Conservation (phyloP, 768 basidiomycete genomes). For the Amyloporia xantha region DNA sequence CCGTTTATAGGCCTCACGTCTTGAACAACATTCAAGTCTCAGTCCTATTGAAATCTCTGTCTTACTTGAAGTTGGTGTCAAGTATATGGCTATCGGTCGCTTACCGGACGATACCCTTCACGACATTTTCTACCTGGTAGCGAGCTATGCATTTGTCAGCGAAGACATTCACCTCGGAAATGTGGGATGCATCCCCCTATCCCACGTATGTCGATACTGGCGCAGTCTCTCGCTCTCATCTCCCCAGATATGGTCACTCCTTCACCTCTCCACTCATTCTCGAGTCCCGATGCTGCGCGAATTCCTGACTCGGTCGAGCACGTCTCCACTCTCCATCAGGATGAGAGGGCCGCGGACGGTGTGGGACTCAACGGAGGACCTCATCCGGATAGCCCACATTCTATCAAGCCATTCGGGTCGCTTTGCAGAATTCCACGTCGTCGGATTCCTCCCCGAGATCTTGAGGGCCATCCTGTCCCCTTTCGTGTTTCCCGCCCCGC, state of each 20-base stretch:
- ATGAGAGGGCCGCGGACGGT: background rate
- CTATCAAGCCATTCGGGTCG: background rate
- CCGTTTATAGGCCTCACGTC: too few species aligned
- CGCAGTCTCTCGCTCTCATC: background rate
- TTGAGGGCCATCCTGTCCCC: background rate
- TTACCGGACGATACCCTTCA: slow-evolving; percentile 1
- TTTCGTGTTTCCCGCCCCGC: background rate
- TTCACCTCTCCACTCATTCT: background rate
- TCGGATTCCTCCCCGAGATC: background rate
- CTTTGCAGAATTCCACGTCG: background rate
- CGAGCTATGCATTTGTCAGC: background rate
- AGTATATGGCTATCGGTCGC: too few species aligned
- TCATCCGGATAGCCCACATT: background rate
- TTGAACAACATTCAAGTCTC: too few species aligned
- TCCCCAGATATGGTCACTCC: background rate
- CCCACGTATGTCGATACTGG: slow-evolving; percentile 3
- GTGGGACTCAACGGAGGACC: slow-evolving; percentile 1
- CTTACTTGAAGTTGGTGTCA: too few species aligned
- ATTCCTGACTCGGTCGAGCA: background rate
- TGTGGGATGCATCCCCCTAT: background rate
- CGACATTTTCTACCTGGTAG: background rate
- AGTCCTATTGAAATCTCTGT: too few species aligned
- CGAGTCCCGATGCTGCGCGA: background rate
- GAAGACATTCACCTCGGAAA: background rate
- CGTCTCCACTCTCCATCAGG: background rate